Percentiles rank a stretch among this genome's conserved stretches.
Conservation (phyloP, 805 yeast genomes). For the Teunomyces atbi region DNA sequence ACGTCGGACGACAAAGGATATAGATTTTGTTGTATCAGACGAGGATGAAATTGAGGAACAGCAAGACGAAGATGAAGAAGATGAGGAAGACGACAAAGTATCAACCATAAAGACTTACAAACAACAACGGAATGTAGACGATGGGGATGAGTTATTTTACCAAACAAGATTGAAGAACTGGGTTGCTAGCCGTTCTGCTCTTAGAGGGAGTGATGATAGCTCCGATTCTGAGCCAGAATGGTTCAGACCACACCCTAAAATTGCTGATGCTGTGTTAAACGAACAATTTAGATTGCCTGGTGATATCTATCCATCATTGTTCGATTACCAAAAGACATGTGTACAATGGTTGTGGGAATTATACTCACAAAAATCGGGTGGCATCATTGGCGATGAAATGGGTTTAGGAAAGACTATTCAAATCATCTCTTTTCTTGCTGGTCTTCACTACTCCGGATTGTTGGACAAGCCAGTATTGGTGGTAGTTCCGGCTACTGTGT, state of each 20-base stretch:
- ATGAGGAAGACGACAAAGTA: slow-evolving; percentile 1
- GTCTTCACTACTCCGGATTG: slow-evolving; percentile 77
- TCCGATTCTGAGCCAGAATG: slow-evolving; percentile 47
- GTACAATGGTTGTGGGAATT: slow-evolving; percentile 98
- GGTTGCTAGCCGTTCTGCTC: slow-evolving; percentile 50
- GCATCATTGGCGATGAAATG: slow-evolving; percentile 97
- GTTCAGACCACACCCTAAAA: slow-evolving; percentile 72
- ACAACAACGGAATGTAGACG: slow-evolving; percentile 53
- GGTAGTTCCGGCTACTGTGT: slow-evolving; percentile 95
- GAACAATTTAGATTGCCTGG: slow-evolving; percentile 79
- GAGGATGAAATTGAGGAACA: not conserved
- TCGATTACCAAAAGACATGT: slow-evolving; percentile 93
- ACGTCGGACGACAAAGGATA: not conserved
- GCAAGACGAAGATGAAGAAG: slow-evolving; percentile 8
- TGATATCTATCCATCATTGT: slow-evolving; percentile 79
- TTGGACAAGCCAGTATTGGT: slow-evolving; percentile 76
- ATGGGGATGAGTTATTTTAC: slow-evolving; percentile 73
- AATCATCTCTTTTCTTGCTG: slow-evolving; percentile 86
- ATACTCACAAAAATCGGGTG: slow-evolving; percentile 87
- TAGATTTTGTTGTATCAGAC: slow-evolving; percentile 2
- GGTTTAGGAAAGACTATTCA: slow-evolving; percentile 96
- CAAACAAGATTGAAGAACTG: slow-evolving; percentile 60
- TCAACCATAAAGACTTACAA: not conserved
- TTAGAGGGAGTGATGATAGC: slow-evolving; percentile 27
- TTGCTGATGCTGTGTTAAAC: slow-evolving; percentile 72